Conservation (phyloP, 352 stramenopile species). For the Detonula confervacea region DNA sequence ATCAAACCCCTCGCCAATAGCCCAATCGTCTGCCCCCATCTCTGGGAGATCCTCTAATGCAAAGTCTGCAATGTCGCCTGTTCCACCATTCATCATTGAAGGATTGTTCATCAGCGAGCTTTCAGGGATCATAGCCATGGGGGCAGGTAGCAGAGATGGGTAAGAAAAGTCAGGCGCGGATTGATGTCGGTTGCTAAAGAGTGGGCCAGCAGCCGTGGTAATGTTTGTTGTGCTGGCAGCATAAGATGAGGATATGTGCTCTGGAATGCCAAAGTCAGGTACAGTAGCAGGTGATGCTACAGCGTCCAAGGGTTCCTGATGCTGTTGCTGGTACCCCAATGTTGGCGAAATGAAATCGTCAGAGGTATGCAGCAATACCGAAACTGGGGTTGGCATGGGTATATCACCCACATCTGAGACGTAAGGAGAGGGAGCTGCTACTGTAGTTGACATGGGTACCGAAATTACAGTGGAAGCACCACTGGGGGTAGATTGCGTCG, state of each 20-base stretch:
- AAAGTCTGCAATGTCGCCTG: constrained; percentile 61
- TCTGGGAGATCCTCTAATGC: constrained; percentile 64
- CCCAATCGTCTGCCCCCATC: constrained; percentile 67
- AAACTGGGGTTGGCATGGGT: constrained; percentile 62
- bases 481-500: too few relatives aligned
- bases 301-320: neutral
- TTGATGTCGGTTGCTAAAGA: constrained; percentile 12
- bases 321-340: constrained; percentile 7
- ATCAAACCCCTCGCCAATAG: constrained; percentile 76
- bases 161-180: constrained; percentile 45
- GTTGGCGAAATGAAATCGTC: constrained; percentile 47
- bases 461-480: too few relatives aligned
- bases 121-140: constrained; percentile 68
- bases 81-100: neutral
- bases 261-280: constrained; percentile 15
- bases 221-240: neutral
- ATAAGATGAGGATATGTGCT: constrained; percentile 8
- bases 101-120: constrained; percentile 29
- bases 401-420: constrained; percentile 45
- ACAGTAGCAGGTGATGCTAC: constrained; percentile 9
- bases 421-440: neutral
- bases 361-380: constrained; percentile 50
- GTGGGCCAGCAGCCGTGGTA: neutral
- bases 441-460: neutral
- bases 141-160: constrained; percentile 55